phyloP scores from a whole-genome alignment of 352 stramenopile species.

The Phytophthora boehmeriae region DNA sequence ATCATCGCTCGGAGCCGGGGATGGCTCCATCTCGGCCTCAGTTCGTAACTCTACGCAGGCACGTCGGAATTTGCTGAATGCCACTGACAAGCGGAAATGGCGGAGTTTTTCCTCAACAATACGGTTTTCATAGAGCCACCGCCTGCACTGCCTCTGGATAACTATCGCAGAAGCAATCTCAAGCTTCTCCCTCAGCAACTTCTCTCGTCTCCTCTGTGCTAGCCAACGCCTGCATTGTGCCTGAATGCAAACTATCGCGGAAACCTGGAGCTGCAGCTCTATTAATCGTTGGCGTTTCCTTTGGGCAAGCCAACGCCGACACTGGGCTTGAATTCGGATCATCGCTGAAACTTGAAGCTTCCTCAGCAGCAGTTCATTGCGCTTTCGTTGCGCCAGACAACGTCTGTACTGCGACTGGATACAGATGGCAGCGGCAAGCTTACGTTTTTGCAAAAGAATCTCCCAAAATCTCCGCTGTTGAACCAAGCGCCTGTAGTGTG shows the following conservation, averaged over 20 bases:
- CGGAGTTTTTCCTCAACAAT: conserved; percentile 21
- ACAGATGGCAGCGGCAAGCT: conserved; percentile 12
- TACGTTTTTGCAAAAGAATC: conserved; percentile 23
- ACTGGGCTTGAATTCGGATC: conserved; percentile 22
- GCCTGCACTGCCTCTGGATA: conserved; percentile 32
- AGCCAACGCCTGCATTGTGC: conserved; percentile 34
- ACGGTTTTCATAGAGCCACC: conserved; percentile 34
- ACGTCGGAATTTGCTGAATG: conserved; percentile 41
- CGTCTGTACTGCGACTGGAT: conserved; percentile 27
- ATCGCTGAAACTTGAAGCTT: conserved; percentile 15
- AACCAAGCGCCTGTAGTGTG: conserved; percentile 28
- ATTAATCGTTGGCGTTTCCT: conserved; percentile 13
- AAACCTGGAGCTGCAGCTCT: conserved; percentile 11
- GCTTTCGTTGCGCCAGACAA: conserved; percentile 26
- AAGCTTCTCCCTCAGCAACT: conserved; percentile 24
- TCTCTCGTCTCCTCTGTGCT: conserved; percentile 14
- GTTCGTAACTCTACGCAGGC: conserved; percentile 24
- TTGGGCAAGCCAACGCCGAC: conserved; percentile 19
- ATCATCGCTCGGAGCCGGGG: conserved; percentile 24
- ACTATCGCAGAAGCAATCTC: conserved; percentile 20
- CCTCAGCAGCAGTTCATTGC: conserved; percentile 10
- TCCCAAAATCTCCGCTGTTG: conserved; percentile 13
- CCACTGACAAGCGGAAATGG: conserved; percentile 36
- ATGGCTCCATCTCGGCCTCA: conserved; percentile 38
- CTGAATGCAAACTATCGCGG: conserved; percentile 39